phyloP scores from a whole-genome alignment of 2,329 filamentous ascomycete species.

The Pseudogymnoascus sp. region DNA sequence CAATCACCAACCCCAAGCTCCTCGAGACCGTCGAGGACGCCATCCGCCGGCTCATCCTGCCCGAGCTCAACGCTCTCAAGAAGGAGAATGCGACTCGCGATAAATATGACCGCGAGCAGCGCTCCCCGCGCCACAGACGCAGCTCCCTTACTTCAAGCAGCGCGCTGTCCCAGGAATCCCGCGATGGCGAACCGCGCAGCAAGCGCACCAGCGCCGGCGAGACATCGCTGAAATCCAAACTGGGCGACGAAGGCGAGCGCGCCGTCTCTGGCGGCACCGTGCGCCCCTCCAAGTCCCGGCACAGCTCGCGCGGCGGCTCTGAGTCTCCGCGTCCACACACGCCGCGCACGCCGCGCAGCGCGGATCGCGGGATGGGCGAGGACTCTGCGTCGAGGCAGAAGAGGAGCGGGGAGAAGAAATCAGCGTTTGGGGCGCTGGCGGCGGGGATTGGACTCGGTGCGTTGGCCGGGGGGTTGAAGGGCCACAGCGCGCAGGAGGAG shows the following conservation, averaged over 20 bases:
- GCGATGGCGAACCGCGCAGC: slow-evolving; percentile 16
- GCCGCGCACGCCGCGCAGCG: slow-evolving; percentile 21
- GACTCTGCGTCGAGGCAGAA: slow-evolving; percentile 41
- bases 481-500: background rate
- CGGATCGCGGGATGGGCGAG: slow-evolving; percentile 36
- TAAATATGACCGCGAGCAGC: slow-evolving; percentile 55
- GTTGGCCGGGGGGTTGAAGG: slow-evolving; percentile 34
- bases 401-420: slow-evolving; percentile 19
- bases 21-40: slow-evolving; percentile 68
- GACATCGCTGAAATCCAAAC: slow-evolving; percentile 44
- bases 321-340: background rate
- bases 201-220: background rate
- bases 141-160: slow-evolving; percentile 53
- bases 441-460: slow-evolving; percentile 39
- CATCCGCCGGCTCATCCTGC: slow-evolving; percentile 66
- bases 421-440: slow-evolving; percentile 22
- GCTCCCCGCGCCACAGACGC: slow-evolving; percentile 41
- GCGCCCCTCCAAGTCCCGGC: slow-evolving; percentile 43
- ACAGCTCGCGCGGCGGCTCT: slow-evolving; percentile 33
- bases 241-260: slow-evolving; percentile 36
- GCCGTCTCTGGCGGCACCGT: slow-evolving; percentile 47
- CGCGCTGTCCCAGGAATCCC: slow-evolving; percentile 45
- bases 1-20: slow-evolving; percentile 64
- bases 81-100: slow-evolving; percentile 67
- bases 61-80: slow-evolving; percentile 85